Conservation (phyloP, 352 stramenopile genomes). For the Bremia lactucae region DNA sequence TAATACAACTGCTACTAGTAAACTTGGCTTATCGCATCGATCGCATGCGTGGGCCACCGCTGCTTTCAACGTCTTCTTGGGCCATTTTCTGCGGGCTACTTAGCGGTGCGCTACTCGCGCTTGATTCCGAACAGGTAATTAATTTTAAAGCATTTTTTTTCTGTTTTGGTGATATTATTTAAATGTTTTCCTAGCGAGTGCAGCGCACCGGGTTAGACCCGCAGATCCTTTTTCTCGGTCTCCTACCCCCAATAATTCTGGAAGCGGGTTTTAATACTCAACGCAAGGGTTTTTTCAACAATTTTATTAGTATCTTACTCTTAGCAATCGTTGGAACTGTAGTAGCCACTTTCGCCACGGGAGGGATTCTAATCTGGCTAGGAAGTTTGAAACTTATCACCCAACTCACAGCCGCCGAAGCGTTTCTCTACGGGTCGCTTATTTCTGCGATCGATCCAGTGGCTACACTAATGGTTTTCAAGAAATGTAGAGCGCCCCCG, state of each 20-base stretch:
- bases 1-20: constrained; percentile 52
- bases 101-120: constrained; percentile 29
- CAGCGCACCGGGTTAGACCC: constrained; percentile 37
- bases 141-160: not conserved
- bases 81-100: constrained; percentile 48
- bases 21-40: constrained; percentile 58
- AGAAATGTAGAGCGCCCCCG: constrained; percentile 57
- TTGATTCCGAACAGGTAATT: constrained; percentile 29
- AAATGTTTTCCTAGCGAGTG: constrained; percentile 25
- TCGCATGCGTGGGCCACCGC: constrained; percentile 25
- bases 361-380: constrained; percentile 32
- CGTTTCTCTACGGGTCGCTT: constrained; percentile 84
- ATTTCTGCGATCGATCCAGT: constrained; percentile 90
- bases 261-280: constrained; percentile 58
- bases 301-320: constrained; percentile 33
- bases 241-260: constrained; percentile 55
- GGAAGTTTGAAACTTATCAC: constrained; percentile 40
- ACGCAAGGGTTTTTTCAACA: constrained; percentile 49
- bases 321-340: constrained; percentile 41
- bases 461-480: constrained; percentile 86
- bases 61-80: constrained; percentile 54
- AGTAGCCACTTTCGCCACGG: constrained; percentile 39
- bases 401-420: constrained; percentile 64
- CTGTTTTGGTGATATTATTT: too few species aligned
- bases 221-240: constrained; percentile 49